Conservation (phyloP, 176 grass and related monocot genomes). For the Pontederia paniculata region DNA sequence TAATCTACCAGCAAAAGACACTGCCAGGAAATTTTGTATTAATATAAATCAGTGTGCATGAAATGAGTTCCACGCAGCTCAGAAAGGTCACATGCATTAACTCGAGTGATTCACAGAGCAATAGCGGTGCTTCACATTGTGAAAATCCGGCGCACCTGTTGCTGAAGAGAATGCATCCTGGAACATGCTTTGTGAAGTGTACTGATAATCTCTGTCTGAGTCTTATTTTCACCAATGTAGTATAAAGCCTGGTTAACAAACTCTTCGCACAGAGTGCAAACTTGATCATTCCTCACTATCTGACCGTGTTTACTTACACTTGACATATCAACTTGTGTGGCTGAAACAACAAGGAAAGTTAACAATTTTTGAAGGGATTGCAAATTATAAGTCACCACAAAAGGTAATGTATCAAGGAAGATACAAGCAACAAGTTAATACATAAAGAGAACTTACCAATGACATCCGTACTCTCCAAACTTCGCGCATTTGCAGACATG, state of each 20-base stretch:
- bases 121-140: not conserved
- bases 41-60: too few relatives aligned
- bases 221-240: slow-evolving; percentile 52
- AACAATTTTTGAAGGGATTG: too few relatives aligned
- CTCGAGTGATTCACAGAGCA: not conserved
- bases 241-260: slow-evolving; percentile 34
- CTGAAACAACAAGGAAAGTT: not conserved
- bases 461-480: too few relatives aligned
- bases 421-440: too few relatives aligned
- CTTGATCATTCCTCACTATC: slow-evolving; percentile 14
- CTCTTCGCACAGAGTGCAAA: slow-evolving; percentile 49
- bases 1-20: slow-evolving; percentile 64
- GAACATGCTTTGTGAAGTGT: slow-evolving; percentile 62
- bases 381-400: too few relatives aligned
- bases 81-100: not conserved
- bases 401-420: too few relatives aligned
- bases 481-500: too few relatives aligned
- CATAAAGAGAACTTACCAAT: too few relatives aligned
- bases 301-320: not conserved
- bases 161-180: slow-evolving; percentile 38
- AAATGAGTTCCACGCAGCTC: not conserved
- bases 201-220: slow-evolving; percentile 35
- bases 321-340: slow-evolving; percentile 6
- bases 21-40: slow-evolving; percentile 25
- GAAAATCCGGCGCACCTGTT: slow-evolving; percentile 31